phyloP scores from a whole-genome alignment of 345 rosid species.

The Toxicodendron radicans region DNA sequence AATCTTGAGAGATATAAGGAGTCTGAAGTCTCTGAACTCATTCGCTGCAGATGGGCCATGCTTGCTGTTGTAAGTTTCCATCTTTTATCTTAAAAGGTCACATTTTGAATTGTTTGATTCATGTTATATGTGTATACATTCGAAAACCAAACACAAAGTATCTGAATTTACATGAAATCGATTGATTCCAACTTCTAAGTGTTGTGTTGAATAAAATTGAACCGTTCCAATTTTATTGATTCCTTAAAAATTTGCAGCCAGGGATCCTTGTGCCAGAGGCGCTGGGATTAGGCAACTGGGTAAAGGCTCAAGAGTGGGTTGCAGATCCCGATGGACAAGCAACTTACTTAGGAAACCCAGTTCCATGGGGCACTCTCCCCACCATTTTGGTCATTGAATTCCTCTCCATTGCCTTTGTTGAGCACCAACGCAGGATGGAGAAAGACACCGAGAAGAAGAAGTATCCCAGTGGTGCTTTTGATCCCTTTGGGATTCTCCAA shows the following conservation, averaged over 20 bases:
- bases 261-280: slow-evolving; percentile 94
- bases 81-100: background rate
- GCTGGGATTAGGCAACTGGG: slow-evolving; percentile 97
- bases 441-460: slow-evolving; percentile 92
- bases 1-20: slow-evolving; percentile 97
- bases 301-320: slow-evolving; percentile 97
- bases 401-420: slow-evolving; percentile 80
- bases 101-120: background rate
- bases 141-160: background rate
- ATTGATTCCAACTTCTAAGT: background rate
- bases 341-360: slow-evolving; percentile 89
- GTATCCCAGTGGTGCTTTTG: slow-evolving; percentile 98
- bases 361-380: slow-evolving; percentile 97
- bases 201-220: background rate
- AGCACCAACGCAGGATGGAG: slow-evolving; percentile 99
- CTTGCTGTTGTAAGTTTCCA: slow-evolving; percentile 85
- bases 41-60: slow-evolving; percentile 99
- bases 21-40: slow-evolving; percentile 89
- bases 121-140: background rate
- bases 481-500: slow-evolving; percentile 95
- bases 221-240: background rate
- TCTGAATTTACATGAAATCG: background rate
- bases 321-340: slow-evolving; percentile 96
- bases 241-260: slow-evolving; percentile 47
- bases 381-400: slow-evolving; percentile 83